Evolutionary conservation across 495 filamentous ascomycete species (phyloP), one percentile per base, ranked within the genome.

Genomic region (Aspergillus carlsbadensis): DNA sequence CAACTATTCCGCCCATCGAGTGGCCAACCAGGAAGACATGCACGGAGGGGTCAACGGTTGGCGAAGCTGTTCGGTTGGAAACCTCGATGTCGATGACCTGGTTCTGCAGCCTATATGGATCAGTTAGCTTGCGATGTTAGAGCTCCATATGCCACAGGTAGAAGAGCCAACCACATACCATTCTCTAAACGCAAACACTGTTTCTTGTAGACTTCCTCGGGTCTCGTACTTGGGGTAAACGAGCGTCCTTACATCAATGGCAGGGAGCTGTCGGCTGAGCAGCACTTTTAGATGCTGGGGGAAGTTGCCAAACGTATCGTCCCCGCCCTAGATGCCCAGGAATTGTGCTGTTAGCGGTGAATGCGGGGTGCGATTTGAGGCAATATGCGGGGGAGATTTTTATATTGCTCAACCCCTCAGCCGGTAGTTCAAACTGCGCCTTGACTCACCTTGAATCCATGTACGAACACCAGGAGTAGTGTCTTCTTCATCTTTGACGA

Each of bases 1-100:
- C 94, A 13, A 98, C 91, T 62, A 98, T 96, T 57, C 94, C 94
- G 60, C 92, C 94, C 94, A 98, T 98, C 10, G 87, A 91, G 68
- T 98, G 94, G 10, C 95, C 93, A 35, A 96, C 76, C 0, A 98
- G 76, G 58, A 97, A 81, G 20, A 87, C 87, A 64, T 82, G 89
- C 21, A 98, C 91, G 3, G 86, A 89, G 8, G 93, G 92, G 46
- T 96, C 91, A 62, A 96, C 78, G 18, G 90, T 96, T 2, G 93
- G 94, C 0, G 88, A 91, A 40, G 89, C 83, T 0, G 91, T 94
- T n/a, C 78, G 77, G 63, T 86, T 85, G 24, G 79, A 82, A 55
- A 97, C 92, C 72, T 98, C 94, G 63, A 97, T 74, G 71, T 98
- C 94, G 58, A 98, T 96, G 61, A 98, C 90, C 59, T 87, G 89